A percentile compares a stretch with the other conserved stretches of the same genome.
Conservation (phyloP, 768 basidiomycete species). For the Russula dissimulans region DNA sequence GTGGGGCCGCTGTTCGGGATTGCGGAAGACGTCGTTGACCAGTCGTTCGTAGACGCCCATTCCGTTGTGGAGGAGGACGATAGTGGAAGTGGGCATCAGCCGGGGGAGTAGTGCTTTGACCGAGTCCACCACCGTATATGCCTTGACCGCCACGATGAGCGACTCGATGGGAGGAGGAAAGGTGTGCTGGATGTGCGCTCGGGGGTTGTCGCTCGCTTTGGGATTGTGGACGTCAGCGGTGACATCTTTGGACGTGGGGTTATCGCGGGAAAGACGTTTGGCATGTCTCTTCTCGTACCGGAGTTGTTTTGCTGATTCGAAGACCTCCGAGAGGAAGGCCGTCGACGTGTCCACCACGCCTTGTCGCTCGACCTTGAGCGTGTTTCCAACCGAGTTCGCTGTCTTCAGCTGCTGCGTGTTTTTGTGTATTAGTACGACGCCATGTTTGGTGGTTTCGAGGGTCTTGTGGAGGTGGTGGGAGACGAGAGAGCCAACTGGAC, state of each 20-base stretch:
- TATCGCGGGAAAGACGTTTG: not conserved
- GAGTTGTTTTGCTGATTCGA: conserved; percentile 22
- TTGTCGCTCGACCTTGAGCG: conserved; percentile 40
- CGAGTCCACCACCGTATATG: conserved; percentile 50
- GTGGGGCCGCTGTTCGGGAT: conserved; percentile 65
- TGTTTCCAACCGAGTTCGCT: conserved; percentile 28
- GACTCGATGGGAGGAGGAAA: conserved; percentile 45
- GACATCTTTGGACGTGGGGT: not conserved
- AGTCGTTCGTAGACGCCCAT: conserved; percentile 87
- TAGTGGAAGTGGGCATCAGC: conserved; percentile 57
- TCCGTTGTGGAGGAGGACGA: conserved; percentile 91
- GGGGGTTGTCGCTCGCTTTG: not conserved
- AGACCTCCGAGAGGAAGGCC: conserved; percentile 45
- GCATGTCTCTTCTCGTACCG: not conserved
- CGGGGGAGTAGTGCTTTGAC: conserved; percentile 53
- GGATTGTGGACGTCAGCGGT: not conserved
- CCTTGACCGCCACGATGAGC: conserved; percentile 78
- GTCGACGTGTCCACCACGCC: conserved; percentile 36
- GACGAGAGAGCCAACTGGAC: conserved; percentile 75
- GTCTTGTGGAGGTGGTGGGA: conserved; percentile 66
- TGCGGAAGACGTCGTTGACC: conserved; percentile 55
- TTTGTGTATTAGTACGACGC: conserved; percentile 66
- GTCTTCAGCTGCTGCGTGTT: conserved; percentile 31
- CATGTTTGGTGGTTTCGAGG: conserved; percentile 37
- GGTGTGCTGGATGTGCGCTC: not conserved